Base-by-base conservation (phyloP, 2,329 filamentous ascomycete species). In the Fusarium sp. region DNA sequence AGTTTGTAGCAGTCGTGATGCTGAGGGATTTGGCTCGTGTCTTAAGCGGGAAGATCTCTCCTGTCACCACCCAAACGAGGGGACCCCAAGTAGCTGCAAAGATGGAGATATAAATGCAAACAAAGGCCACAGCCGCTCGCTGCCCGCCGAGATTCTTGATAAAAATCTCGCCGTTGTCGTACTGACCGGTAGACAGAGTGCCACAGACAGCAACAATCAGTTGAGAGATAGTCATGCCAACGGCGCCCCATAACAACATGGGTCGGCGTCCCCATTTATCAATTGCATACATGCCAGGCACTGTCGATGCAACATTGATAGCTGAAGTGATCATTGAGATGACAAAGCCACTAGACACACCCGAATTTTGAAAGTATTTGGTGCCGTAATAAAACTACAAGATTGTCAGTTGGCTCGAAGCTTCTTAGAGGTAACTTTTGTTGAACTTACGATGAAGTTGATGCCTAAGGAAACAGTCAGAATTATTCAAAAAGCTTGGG, bases 51-150 rank as follows among this genome's bases (percentile, higher is more conserved):
- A 87, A 92, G 74, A 92, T 90, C 79, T 92, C 90, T 66, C 89
- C 88, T 2, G 80, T 82, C 17, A 83, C 81, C 18, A 83, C 82
- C 82, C 82, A 84, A 20, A 81, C 80, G 4, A 84, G 77, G 1
- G 87, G 87, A 1, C 91, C 91, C 91, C 91, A 94, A 4, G 91
- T 92, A 7, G 88, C 87, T 45, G 92, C 92, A 75, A 93, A 94
- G 86, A 92, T 93, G 85, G 92, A 92, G 81, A 94, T 93, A 82
- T 91, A 93, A 74, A 93, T 86, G 82, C 91, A 93, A 38, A 91
- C 85, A 67, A 92, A 92, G 5, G 89, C 86, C 28, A 92, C 89
- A 32, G 86, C 84, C 1, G 87, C 86, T 77, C 88, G 89, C 70
- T 90, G 88, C 0, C 87, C 89, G 1, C 80, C 81, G 6, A 87